These are phyloP conservation scores for Talaromyces borbonicus DNA, from an alignment of 495 filamentous ascomycete genomes.

Conservation along the genomic window DNA sequence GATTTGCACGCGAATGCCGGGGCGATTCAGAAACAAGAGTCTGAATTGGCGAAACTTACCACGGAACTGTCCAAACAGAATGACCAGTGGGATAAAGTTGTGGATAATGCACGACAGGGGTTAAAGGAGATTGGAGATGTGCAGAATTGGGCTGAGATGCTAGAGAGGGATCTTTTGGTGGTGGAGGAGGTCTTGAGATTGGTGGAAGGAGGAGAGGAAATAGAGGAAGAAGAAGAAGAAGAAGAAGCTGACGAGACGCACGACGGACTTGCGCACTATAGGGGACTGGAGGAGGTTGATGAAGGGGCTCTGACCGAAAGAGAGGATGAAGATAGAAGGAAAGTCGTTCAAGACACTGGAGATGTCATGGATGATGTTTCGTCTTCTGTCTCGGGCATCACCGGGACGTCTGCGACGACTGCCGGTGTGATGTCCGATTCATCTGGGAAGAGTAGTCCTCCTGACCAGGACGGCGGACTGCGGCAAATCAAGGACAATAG, in stretches of 20 bases:
- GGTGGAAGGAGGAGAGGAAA: conserved; percentile 40
- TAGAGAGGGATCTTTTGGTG: conserved; percentile 82
- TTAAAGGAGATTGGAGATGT: conserved; percentile 92
- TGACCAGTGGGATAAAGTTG: conserved; percentile 57
- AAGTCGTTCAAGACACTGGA: conserved; percentile 1
- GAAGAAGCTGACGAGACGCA: conserved; percentile 1
- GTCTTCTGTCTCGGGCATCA: conserved; percentile 4
- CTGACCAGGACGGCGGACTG: neutral
- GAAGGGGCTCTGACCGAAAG: conserved; percentile 4
- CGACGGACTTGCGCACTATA: neutral
- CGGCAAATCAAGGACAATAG: neutral
- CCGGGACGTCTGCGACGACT: conserved; percentile 5
- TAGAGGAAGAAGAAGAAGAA: conserved; percentile 18
- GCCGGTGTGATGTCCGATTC: conserved; percentile 1
- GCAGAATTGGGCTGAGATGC: conserved; percentile 96
- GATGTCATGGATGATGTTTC: conserved; percentile 5
- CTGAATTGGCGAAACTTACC: conserved; percentile 54
- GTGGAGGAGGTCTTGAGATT: conserved; percentile 77
- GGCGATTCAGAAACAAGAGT: conserved; percentile 63
- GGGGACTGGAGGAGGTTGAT: conserved; percentile 1
- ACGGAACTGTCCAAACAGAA: conserved; percentile 60
- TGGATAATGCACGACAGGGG: conserved; percentile 54
- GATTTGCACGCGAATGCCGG: conserved; percentile 64
- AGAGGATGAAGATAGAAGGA: conserved; percentile 4
- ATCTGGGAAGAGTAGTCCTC: conserved; percentile 4